phyloP scores from a whole-genome alignment of 495 filamentous ascomycete species.

The Penicillium coffeae region DNA sequence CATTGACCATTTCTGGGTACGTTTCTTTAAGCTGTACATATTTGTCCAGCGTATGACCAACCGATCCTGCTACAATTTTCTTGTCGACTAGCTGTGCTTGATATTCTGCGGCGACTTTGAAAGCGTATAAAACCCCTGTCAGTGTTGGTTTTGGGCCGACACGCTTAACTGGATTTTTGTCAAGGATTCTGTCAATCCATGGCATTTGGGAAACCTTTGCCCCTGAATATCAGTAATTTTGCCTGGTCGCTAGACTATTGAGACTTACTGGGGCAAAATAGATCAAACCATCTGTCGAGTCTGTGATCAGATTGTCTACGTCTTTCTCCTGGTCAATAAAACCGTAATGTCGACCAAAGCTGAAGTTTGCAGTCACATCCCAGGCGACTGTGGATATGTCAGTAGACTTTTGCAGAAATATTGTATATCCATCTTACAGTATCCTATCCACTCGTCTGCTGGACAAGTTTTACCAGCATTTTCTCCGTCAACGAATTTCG shows the following conservation, averaged over 20 bases:
- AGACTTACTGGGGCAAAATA: conserved; percentile 23
- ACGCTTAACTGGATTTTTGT: conserved; percentile 44
- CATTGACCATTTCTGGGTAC: conserved; percentile 18
- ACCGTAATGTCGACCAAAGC: conserved; percentile 36
- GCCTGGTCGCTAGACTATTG: too few relatives aligned
- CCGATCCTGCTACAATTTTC: conserved; percentile 4
- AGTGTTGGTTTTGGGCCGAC: conserved; percentile 23
- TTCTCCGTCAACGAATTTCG: conserved; percentile 16
- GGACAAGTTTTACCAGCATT: conserved; percentile 23
- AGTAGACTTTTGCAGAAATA: neutral
- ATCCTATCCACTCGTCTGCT: conserved; percentile 41
- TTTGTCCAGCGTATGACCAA: conserved; percentile 21
- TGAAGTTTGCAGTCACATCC: conserved; percentile 41
- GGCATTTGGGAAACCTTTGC: conserved; percentile 45
- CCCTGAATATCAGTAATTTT: too few relatives aligned
- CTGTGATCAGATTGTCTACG: conserved; percentile 27
- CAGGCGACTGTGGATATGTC: conserved; percentile 29
- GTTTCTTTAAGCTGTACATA: conserved; percentile 19
- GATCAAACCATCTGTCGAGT: conserved; percentile 15
- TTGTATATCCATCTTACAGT: too few relatives aligned
- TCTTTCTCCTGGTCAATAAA: conserved; percentile 40
- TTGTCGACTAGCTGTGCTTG: conserved; percentile 15
- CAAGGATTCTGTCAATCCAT: conserved; percentile 40
- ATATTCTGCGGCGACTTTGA: conserved; percentile 21
- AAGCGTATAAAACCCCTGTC: conserved; percentile 19